Evolutionary conservation across 2,329 filamentous ascomycete genomes (phyloP), one percentile per base, ranked within the genome.

Genomic region (Epicoccum nigrum): DNA sequence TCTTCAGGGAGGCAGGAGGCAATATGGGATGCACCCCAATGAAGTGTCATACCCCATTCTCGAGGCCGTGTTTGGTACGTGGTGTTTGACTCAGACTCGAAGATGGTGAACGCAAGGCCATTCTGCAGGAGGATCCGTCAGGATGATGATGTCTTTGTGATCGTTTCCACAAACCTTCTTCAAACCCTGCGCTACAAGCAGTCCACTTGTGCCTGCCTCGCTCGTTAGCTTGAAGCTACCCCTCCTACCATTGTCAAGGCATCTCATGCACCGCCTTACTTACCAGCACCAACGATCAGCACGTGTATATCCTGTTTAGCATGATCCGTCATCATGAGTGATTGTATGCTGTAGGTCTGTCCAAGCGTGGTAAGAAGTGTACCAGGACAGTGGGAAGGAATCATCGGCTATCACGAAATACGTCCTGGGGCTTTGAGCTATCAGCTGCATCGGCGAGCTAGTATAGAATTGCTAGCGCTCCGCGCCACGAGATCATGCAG

Each of bases 21-120:
- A 25, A 64, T 53, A 42, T 65, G 60, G 8, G 46, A 40, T 9
- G 51, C 45, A 34, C 60, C 60, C 60, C 63, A 62, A 35, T 65
- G 63, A 3, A 67, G 54, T 4, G 62, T 65, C 60, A 67, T 67
- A 50, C 62, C 62, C 60, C 59, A 65, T 59, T 65, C 60, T 40
- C 63, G 57, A 2, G 60, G 62, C 1, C 62, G 56, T 15, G 63
- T 58, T 32, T 60, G 59, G 35, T 58, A 60, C 7, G 53, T 55
- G 4, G 32, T 39, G 11, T 30, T 37, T 34, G 51, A 50, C 43
- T 56, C 51, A 42, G 45, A 45, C 32, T 61, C 54, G 27, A 61
- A 61, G 38, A 61, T 49, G 42, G 51, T 59, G 32, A 55, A 58
- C 15, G 45, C 41, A 23, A 58, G 38, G 32, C 45, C 45, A 33